Evolutionary conservation across 768 basidiomycete species (phyloP).

Genomic region (Phlebiopsis gigantea): DNA sequence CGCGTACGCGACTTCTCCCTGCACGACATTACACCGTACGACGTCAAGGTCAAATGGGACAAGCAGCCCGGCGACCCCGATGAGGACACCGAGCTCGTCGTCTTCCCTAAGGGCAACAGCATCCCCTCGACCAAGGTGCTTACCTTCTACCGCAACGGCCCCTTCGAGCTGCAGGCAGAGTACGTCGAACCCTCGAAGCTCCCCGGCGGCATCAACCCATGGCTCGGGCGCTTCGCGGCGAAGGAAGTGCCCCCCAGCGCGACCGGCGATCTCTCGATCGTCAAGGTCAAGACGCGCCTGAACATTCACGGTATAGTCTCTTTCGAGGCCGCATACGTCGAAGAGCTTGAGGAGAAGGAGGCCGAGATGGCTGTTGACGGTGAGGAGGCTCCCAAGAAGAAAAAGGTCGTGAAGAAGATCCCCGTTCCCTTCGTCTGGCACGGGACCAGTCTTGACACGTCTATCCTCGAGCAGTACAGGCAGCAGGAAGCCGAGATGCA

Average conservation of each 20-base stretch:
- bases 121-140: constrained; percentile 94
- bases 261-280: constrained; percentile 68
- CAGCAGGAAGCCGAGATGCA: constrained; percentile 90
- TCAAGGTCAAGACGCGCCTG: constrained; percentile 88
- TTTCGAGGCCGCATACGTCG: constrained; percentile 82
- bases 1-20: constrained; percentile 93
- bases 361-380: constrained; percentile 63
- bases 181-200: constrained; percentile 72
- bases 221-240: constrained; percentile 76
- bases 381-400: constrained; percentile 70
- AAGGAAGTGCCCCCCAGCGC: constrained; percentile 71
- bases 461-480: constrained; percentile 55
- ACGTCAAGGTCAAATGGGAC: constrained; percentile 90
- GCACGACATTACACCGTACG: constrained; percentile 81
- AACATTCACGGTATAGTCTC: constrained; percentile 84
- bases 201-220: constrained; percentile 80
- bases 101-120: constrained; percentile 81
- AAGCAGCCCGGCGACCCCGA: constrained; percentile 67
- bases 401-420: constrained; percentile 79
- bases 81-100: constrained; percentile 87
- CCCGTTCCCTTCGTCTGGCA: constrained; percentile 70
- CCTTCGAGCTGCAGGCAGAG: constrained; percentile 83
- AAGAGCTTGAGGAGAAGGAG: constrained; percentile 78
- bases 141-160: constrained; percentile 85
- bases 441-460: constrained; percentile 59